Evolutionary conservation across 2,329 filamentous ascomycete genomes (phyloP).

Genomic region (Apiospora malaysiana): DNA sequence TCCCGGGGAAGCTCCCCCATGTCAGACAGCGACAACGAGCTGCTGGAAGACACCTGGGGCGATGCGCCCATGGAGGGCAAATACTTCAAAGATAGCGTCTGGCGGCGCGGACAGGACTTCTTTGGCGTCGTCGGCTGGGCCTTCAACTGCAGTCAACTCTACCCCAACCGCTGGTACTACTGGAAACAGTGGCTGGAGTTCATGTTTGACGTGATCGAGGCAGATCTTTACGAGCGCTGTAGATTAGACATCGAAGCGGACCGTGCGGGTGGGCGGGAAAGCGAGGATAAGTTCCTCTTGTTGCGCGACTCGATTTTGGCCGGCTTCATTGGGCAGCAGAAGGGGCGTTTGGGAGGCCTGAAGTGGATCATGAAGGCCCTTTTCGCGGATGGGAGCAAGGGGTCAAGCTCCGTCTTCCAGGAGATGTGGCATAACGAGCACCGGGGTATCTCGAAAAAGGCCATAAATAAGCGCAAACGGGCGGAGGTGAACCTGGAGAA

Average conservation of each 20-base stretch:
- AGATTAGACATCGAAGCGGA: slow-evolving; percentile 50
- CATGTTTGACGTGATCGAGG: slow-evolving; percentile 78
- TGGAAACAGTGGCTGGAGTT: slow-evolving; percentile 84
- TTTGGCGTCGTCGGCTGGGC: slow-evolving; percentile 92
- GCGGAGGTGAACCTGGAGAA: slow-evolving; percentile 62
- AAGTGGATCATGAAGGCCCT: slow-evolving; percentile 69
- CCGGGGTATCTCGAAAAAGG: slow-evolving; percentile 47
- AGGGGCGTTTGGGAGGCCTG: slow-evolving; percentile 48
- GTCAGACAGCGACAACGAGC: slow-evolving; percentile 54
- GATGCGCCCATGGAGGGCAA: slow-evolving; percentile 60
- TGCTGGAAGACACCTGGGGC: slow-evolving; percentile 56
- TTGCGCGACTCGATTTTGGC: slow-evolving; percentile 64
- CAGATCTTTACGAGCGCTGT: slow-evolving; percentile 68
- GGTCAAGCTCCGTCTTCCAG: slow-evolving; percentile 60
- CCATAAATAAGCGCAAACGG: slow-evolving; percentile 56
- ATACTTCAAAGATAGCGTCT: slow-evolving; percentile 72
- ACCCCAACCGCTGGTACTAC: slow-evolving; percentile 77
- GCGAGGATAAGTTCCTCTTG: slow-evolving; percentile 38
- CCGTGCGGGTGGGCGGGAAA: slow-evolving; percentile 28
- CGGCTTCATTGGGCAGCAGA: slow-evolving; percentile 58
- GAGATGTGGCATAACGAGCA: slow-evolving; percentile 74
- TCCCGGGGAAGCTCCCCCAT: slow-evolving; percentile 41
- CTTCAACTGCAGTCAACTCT: slow-evolving; percentile 81
- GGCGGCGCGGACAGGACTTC: slow-evolving; percentile 80
- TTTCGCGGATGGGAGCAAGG: slow-evolving; percentile 67